Conservation (phyloP, 2,329 filamentous ascomycete genomes). For the Fusarium sp. region DNA sequence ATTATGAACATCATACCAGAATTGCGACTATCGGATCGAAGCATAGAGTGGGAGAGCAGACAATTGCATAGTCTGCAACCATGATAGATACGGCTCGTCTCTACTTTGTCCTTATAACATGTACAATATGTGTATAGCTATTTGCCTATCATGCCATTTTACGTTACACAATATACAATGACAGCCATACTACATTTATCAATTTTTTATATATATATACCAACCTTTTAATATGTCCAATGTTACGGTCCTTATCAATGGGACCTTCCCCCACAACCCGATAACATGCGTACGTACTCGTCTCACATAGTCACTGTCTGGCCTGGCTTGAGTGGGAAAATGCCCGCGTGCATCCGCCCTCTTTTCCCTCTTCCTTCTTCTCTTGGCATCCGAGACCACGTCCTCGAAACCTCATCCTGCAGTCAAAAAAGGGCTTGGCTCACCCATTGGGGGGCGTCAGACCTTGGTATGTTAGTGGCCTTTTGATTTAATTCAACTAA, state of each 20-base stretch:
- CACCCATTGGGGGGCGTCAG: not conserved
- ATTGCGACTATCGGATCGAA: too few relatives aligned
- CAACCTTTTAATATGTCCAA: too few relatives aligned
- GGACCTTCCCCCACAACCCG: slow-evolving; percentile 8
- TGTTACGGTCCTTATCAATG: not conserved
- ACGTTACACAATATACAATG: not conserved
- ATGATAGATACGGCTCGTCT: too few relatives aligned
- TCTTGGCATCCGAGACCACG: slow-evolving; percentile 5
- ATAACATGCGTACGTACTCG: not conserved
- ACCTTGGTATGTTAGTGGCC: slow-evolving; percentile 2
- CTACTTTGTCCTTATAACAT: not conserved
- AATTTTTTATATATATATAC: not conserved
- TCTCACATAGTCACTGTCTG: not conserved
- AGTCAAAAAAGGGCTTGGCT: slow-evolving; percentile 28
- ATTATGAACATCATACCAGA: too few relatives aligned
- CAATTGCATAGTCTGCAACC: too few relatives aligned
- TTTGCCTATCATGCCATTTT: not conserved
- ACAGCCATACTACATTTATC: not conserved
- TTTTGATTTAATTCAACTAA: slow-evolving; percentile 2
- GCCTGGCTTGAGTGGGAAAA: slow-evolving; percentile 25
- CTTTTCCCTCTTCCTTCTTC: not conserved
- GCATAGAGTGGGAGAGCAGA: too few relatives aligned
- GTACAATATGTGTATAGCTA: not conserved
- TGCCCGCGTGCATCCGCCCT: slow-evolving; percentile 25
- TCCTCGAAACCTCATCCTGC: slow-evolving; percentile 17